Conservation (phyloP, 2,329 filamentous ascomycete species). For the Pseudopithomyces maydicus region DNA sequence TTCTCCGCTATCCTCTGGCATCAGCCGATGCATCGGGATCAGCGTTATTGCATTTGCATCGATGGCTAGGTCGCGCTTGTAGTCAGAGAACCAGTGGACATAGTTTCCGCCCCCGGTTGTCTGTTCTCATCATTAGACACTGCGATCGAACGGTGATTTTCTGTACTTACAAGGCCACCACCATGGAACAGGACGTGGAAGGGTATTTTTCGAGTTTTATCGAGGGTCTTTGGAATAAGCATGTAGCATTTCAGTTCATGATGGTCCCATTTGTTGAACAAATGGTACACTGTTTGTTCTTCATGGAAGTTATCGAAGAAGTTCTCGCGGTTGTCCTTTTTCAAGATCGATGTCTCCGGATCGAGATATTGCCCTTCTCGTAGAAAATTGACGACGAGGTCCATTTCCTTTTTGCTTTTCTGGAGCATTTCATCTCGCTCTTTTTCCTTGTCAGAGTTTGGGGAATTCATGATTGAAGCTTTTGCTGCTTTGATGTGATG, state of each 20-base stretch:
- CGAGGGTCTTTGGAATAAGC: not conserved
- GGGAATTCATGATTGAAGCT: too few species aligned
- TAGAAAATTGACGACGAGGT: not conserved
- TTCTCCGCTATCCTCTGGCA: constrained; percentile 50
- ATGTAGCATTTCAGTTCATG: not conserved
- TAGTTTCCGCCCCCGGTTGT: not conserved
- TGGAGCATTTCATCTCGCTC: too few species aligned
- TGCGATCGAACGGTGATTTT: too few species aligned
- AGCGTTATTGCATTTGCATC: constrained; percentile 46
- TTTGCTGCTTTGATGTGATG: too few species aligned
- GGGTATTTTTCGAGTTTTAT: not conserved
- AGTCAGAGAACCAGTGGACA: not conserved
- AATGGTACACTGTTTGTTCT: not conserved
- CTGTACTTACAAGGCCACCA: not conserved
- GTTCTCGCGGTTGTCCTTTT: not conserved
- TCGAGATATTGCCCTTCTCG: not conserved
- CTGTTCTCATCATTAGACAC: not conserved
- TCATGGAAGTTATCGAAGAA: not conserved
- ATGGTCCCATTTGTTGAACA: not conserved
- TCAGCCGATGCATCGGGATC: constrained; percentile 51
- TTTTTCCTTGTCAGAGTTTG: too few species aligned
- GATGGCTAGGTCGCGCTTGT: not conserved
- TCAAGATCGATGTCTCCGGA: not conserved
- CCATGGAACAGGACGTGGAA: not conserved
- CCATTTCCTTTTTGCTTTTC: not conserved